Base-by-base conservation (phyloP, 1,284 basidiomycete species). In the Pseudozyma flocculosa region DNA sequence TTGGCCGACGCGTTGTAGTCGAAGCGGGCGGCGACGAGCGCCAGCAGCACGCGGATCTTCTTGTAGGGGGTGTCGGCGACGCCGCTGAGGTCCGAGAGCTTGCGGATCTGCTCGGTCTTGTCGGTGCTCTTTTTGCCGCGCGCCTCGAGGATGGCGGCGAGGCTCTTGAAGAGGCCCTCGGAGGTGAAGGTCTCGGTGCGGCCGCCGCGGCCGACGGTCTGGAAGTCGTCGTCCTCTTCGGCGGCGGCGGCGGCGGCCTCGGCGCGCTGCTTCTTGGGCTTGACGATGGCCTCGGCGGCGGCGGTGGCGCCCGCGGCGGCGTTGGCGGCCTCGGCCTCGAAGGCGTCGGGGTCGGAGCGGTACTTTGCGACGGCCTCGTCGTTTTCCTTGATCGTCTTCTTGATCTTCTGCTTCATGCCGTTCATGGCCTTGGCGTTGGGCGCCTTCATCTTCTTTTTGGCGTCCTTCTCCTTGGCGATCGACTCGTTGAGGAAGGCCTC, bases 111-210 rank as follows among this genome's bases (percentile, higher is more conserved):
- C 80, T 97, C 93, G 40, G 84, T 85, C 60, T 95, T 87, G 80
- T 99, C 93, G 45, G 95, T 98, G 47, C 91, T 90, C 85, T 98
- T 98, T 80, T 92, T 91, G 29, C 95, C 95, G 65, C 95, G 87
- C 42, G 91, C 91, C 75, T 98, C 95, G 78, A 96, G 88, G 40
- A 98, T 87, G 40, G 87, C 84, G 70, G 91, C 87, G 26, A 99
- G 84, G 62, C 87, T 90, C 81, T 96, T 96, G 83, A 93, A 92
- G 68, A 98, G 89, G 43, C 86, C 86, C 54, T 97, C 94, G 9
- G 90, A 81, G 4, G 91, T 90, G 71, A 90, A 88, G 61, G 87
- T 86, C 79, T 92, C 85, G 14, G 84, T 83, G 77, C 89, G 92
- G 34, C 92, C 92, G 45, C 90, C 90, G 73, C 87, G 90, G 38